phyloP scores from a whole-genome alignment of 805 yeast species.

The Lipomyces mesembrius region DNA sequence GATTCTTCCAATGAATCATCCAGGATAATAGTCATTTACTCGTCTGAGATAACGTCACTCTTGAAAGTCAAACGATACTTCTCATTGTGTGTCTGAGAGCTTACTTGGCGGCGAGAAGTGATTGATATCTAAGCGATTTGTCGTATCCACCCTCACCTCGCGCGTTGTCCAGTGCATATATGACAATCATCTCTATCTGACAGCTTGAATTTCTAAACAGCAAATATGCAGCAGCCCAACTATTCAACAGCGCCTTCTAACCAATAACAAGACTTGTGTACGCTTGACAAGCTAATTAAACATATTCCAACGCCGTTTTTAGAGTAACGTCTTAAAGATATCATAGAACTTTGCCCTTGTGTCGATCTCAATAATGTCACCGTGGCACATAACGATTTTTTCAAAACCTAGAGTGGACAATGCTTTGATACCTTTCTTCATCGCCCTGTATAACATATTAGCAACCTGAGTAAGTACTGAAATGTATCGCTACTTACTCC shows the following conservation, averaged over 20 bases:
- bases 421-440: slow-evolving; percentile 34
- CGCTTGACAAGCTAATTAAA: background rate
- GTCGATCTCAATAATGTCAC: slow-evolving; percentile 55
- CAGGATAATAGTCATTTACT: no score
- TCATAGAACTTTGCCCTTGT: slow-evolving; percentile 40
- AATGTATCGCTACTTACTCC: slow-evolving; percentile 7
- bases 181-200: background rate
- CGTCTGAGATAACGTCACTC: no score
- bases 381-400: slow-evolving; percentile 61
- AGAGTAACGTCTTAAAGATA: slow-evolving; percentile 7
- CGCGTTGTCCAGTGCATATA: background rate
- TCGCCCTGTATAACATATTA: slow-evolving; percentile 18
- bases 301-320: background rate
- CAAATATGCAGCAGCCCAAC: no score
- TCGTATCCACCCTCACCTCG: no score
- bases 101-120: no score
- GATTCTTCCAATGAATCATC: no score
- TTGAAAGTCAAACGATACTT: no score
- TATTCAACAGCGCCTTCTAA: background rate
- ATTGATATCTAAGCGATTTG: no score
- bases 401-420: slow-evolving; percentile 54
- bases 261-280: background rate
- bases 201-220: background rate
- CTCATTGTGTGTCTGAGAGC: no score
- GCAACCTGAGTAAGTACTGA: slow-evolving; percentile 35